Evolutionary conservation across 1,284 basidiomycete species (phyloP).

Genomic region (Chondrostereum purpureum): DNA sequence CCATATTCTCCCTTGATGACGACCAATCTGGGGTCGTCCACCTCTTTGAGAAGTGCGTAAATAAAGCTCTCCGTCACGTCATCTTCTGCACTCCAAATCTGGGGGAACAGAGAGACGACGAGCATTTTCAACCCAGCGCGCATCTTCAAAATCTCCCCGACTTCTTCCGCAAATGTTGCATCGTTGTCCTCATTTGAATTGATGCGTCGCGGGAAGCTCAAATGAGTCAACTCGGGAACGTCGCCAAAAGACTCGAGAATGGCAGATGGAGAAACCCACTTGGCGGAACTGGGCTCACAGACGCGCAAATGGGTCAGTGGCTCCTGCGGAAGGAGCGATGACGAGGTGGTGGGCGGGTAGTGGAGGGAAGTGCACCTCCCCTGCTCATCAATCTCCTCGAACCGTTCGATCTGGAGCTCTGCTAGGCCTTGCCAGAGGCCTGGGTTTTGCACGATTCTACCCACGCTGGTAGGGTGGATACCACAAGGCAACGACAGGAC

Average conservation of each 20-base stretch:
- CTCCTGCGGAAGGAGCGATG: conserved; percentile 8
- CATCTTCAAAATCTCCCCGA: conserved; percentile 23
- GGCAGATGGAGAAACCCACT: conserved; percentile 29
- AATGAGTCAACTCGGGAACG: conserved; percentile 29
- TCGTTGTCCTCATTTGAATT: conserved; percentile 38
- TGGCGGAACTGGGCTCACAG: conserved; percentile 30
- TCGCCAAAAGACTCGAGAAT: conserved; percentile 28
- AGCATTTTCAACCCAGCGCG: conserved; percentile 26
- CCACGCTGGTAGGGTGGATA: conserved; percentile 15
- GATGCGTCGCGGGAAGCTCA: conserved; percentile 33
- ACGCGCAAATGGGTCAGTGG: conserved; percentile 32
- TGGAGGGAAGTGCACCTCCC: conserved; percentile 9
- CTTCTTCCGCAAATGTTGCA: conserved; percentile 27
- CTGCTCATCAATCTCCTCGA: conserved; percentile 15
- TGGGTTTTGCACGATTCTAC: conserved; percentile 7
- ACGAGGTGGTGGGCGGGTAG: conserved; percentile 3
- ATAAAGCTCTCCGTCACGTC: conserved; percentile 22
- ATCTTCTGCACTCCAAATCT: conserved; percentile 14
- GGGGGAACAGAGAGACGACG: conserved; percentile 28
- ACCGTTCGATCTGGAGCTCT: conserved; percentile 22
- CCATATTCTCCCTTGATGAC: conserved; percentile 20
- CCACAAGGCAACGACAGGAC: conserved; percentile 21
- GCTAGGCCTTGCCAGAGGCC: conserved; percentile 14
- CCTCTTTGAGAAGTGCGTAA: conserved; percentile 20
- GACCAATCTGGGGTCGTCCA: conserved; percentile 22